Conservation (phyloP, 2,329 filamentous ascomycete species). For the Calonectria fujianensis region DNA sequence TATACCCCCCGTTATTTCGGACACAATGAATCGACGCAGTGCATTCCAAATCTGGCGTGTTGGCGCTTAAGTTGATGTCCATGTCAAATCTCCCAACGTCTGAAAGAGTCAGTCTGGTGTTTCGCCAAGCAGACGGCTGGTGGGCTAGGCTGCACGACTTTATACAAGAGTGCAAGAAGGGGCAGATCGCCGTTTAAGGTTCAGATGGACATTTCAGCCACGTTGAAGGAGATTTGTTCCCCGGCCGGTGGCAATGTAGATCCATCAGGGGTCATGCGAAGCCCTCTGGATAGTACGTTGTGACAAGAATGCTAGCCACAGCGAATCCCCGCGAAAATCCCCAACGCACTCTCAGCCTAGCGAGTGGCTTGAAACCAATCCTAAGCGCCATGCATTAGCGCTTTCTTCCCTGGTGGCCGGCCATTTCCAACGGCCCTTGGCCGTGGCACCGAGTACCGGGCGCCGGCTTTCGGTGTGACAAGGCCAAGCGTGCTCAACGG, state of each 20-base stretch:
- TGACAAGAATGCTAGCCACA: background rate
- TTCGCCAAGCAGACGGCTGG: constrained; percentile 16
- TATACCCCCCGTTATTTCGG: background rate
- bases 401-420: background rate
- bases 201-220: constrained; percentile 2
- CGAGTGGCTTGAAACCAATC: constrained; percentile 7
- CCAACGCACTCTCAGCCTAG: background rate
- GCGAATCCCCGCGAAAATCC: background rate
- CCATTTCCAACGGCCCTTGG: constrained; percentile 7
- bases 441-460: background rate
- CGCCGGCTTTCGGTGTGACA: background rate
- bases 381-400: constrained; percentile 17
- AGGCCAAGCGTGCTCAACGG: background rate
- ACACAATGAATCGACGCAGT: background rate
- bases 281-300: background rate
- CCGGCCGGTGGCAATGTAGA: constrained; percentile 20
- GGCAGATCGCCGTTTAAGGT: constrained; percentile 4
- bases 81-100: too few relatives aligned
- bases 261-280: constrained; percentile 17
- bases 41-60: background rate
- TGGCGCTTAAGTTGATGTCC: background rate
- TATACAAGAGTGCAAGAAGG: constrained; percentile 9
- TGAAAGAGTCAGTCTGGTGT: constrained; percentile 1
- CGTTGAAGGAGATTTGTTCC: background rate
- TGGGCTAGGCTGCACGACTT: constrained; percentile 9